A percentile compares a stretch with the other conserved stretches of the same genome.
These are phyloP conservation scores for Alternaria incomplexa DNA, from an alignment of 2,329 filamentous ascomycete species.

Conservation along the genomic window DNA sequence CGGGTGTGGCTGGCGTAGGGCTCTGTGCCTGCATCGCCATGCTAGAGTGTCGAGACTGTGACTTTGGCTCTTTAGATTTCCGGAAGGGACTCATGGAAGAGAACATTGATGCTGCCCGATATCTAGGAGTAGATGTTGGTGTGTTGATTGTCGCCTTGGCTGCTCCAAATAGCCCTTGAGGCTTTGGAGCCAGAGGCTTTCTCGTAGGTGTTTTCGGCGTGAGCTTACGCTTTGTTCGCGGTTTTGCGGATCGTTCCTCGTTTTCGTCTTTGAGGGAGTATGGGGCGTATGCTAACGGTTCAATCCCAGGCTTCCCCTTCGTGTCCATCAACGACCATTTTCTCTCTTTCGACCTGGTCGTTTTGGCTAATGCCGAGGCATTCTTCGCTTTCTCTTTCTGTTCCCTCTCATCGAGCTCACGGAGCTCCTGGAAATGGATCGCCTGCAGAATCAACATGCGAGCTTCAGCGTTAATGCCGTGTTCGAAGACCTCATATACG, in stretches of 20 bases:
- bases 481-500: background rate
- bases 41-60: background rate
- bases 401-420: background rate
- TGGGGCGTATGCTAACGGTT: background rate
- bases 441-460: slow-evolving; percentile 11
- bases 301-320: background rate
- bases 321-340: no score
- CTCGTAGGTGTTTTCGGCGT: background rate
- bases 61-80: background rate
- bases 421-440: slow-evolving; percentile 9
- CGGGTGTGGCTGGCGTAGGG: background rate
- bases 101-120: background rate
- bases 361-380: background rate
- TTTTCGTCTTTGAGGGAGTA: background rate
- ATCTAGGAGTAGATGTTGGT: background rate
- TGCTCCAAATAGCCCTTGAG: background rate
- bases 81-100: background rate
- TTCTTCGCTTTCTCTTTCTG: background rate
- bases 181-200: background rate
- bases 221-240: background rate
- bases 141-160: background rate
- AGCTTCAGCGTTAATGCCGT: background rate
- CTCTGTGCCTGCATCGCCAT: background rate
- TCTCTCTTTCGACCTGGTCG: background rate
- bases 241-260: background rate